Conservation (phyloP, 495 filamentous ascomycete species). For the Trichocladium antarcticum region DNA sequence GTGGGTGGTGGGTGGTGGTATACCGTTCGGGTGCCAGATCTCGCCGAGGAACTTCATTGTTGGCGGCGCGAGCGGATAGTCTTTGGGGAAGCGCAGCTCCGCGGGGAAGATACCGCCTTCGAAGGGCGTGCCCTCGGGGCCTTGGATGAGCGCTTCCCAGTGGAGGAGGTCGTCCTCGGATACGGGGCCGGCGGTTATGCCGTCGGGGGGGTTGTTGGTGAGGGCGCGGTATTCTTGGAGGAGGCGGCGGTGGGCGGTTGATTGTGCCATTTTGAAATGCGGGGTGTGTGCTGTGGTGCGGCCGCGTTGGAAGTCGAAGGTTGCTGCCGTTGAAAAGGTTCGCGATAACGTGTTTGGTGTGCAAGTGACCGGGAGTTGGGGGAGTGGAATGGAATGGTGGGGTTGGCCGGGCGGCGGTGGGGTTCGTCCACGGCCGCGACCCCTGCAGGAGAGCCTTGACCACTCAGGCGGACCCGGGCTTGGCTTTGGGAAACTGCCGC, state of each 20-base stretch:
- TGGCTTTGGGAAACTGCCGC: slow-evolving; percentile 11
- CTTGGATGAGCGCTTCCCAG: slow-evolving; percentile 96
- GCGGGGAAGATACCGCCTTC: slow-evolving; percentile 91
- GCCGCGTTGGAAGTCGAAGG: too few relatives aligned
- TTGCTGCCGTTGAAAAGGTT: too few relatives aligned
- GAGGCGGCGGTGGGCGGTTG: slow-evolving; percentile 80
- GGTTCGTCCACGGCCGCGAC: not conserved
- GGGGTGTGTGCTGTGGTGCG: not conserved
- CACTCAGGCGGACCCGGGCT: not conserved
- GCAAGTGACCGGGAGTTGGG: too few relatives aligned
- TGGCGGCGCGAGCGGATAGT: slow-evolving; percentile 88
- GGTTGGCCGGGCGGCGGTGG: not conserved
- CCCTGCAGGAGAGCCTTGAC: not conserved
- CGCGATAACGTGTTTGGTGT: too few relatives aligned
- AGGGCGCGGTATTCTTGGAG: slow-evolving; percentile 87
- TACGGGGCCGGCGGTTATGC: slow-evolving; percentile 89
- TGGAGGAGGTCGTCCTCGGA: slow-evolving; percentile 90
- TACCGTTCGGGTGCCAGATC: slow-evolving; percentile 96
- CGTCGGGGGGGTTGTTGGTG: slow-evolving; percentile 69
- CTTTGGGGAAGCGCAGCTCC: slow-evolving; percentile 86
- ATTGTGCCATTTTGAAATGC: slow-evolving; percentile 41
- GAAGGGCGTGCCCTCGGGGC: slow-evolving; percentile 89
- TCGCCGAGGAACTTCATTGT: slow-evolving; percentile 89
- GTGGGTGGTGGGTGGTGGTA: slow-evolving; percentile 6
- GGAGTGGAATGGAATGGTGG: too few relatives aligned